phyloP scores from a whole-genome alignment of 495 filamentous ascomycete species.

The Mytilinidion resinicola region DNA sequence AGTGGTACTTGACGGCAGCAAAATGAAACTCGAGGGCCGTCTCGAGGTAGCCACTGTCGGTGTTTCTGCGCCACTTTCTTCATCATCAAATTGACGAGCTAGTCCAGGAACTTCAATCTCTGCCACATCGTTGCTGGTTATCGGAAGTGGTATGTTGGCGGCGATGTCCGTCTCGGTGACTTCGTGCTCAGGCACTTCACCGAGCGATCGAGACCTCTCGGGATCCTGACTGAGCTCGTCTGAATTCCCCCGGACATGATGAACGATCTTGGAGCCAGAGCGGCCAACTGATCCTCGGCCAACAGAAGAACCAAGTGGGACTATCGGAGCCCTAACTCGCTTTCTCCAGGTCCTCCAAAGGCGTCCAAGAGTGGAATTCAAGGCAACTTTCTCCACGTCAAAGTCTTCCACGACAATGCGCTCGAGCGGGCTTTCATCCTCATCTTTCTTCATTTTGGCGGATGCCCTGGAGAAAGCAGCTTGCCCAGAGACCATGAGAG shows the following conservation, averaged over 20 bases:
- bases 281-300: slow-evolving; percentile 6
- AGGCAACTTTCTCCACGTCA: slow-evolving; percentile 88
- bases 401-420: slow-evolving; percentile 77
- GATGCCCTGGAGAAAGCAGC: slow-evolving; percentile 68
- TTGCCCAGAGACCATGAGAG: slow-evolving; percentile 79
- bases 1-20: slow-evolving; percentile 12
- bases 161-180: slow-evolving; percentile 37
- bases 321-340: slow-evolving; percentile 47
- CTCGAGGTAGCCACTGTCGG: slow-evolving; percentile 17
- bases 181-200: slow-evolving; percentile 32
- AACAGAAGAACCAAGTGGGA: slow-evolving; percentile 29
- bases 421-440: slow-evolving; percentile 38
- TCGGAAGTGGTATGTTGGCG: slow-evolving; percentile 55
- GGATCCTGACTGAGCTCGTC: neutral
- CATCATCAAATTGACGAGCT: slow-evolving; percentile 52
- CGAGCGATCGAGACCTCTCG: slow-evolving; percentile 12
- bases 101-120: slow-evolving; percentile 70
- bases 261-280: slow-evolving; percentile 15
- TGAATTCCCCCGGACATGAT: slow-evolving; percentile 9
- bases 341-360: slow-evolving; percentile 97
- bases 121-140: slow-evolving; percentile 60
- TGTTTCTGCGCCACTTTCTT: slow-evolving; percentile 37
- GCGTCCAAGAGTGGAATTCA: slow-evolving; percentile 78
- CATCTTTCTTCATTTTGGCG: slow-evolving; percentile 46
- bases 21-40: slow-evolving; percentile 23